Evolutionary conservation across 2,329 filamentous ascomycete genomes (phyloP).

Genomic region (Fusarium heterosporum): DNA sequence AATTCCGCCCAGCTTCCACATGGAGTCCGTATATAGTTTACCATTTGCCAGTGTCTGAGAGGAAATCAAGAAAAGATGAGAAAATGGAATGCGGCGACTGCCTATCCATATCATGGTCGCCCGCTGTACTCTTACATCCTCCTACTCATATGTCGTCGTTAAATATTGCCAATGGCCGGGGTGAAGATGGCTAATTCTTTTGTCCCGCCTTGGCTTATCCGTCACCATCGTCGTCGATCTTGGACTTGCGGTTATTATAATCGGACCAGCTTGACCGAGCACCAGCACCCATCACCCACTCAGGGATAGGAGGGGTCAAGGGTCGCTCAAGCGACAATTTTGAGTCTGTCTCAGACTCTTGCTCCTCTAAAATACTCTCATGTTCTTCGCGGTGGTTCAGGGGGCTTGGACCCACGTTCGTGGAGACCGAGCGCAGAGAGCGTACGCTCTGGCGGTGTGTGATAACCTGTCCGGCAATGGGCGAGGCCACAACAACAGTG

Average conservation of each 20-base stretch:
- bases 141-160: constrained; percentile 28
- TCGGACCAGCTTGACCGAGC: constrained; percentile 61
- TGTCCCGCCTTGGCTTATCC: constrained; percentile 7
- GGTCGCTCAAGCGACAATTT: constrained; percentile 54
- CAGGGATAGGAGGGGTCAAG: constrained; percentile 71
- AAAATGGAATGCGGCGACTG: constrained; percentile 23
- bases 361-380: constrained; percentile 43
- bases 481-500: constrained; percentile 77
- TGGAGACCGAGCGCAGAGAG: constrained; percentile 67
- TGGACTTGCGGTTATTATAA: constrained; percentile 56
- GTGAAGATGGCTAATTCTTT: constrained; percentile 18
- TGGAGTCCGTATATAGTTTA: constrained; percentile 1
- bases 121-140: constrained; percentile 28
- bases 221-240: constrained; percentile 24
- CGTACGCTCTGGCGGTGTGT: constrained; percentile 63
- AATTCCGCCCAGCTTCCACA: constrained; percentile 19
- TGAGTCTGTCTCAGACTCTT: constrained; percentile 40
- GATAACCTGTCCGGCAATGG: constrained; percentile 74
- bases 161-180: constrained; percentile 12
- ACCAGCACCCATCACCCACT: constrained; percentile 69
- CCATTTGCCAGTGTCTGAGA: constrained; percentile 12
- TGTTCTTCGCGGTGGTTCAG: constrained; percentile 58
- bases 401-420: constrained; percentile 60
- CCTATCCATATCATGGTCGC: constrained; percentile 36
- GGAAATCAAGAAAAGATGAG: constrained; percentile 13